phyloP scores from a whole-genome alignment of 2,329 filamentous ascomycete species.

The Aspergillus floridensis region DNA sequence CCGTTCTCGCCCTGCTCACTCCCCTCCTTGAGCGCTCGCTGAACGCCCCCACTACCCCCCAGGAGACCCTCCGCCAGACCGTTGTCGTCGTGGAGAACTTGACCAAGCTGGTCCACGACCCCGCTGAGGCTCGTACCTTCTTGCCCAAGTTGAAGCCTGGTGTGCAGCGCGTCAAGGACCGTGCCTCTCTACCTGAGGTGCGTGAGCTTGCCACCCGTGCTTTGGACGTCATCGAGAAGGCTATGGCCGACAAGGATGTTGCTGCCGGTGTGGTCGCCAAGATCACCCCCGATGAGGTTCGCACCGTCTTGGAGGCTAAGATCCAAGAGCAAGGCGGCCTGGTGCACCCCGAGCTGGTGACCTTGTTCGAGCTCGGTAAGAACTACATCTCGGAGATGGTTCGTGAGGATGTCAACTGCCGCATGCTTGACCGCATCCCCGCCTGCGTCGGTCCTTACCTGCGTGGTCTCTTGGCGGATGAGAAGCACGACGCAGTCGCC shows the following conservation, averaged over 20 bases:
- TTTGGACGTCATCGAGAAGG: conserved; percentile 83
- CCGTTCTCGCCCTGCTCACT: conserved; percentile 89
- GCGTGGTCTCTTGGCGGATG: conserved; percentile 62
- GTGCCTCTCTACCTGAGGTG: conserved; percentile 91
- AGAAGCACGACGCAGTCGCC: conserved; percentile 64
- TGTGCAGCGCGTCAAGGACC: conserved; percentile 81
- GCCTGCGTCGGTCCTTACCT: conserved; percentile 72
- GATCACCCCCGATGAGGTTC: conserved; percentile 67
- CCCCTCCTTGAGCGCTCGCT: conserved; percentile 91
- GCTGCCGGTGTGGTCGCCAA: conserved; percentile 59
- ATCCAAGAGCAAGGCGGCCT: conserved; percentile 68
- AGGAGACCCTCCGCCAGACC: conserved; percentile 93
- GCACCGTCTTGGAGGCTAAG: conserved; percentile 70
- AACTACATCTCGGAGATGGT: conserved; percentile 80
- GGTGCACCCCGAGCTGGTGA: conserved; percentile 58
- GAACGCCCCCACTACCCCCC: conserved; percentile 83
- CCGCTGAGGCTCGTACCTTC: conserved; percentile 91
- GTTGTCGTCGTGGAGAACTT: conserved; percentile 97
- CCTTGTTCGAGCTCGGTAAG: conserved; percentile 65
- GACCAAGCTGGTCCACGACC: conserved; percentile 95
- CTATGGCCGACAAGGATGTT: conserved; percentile 71
- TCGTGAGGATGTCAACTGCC: conserved; percentile 80
- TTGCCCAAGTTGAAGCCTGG: conserved; percentile 91
- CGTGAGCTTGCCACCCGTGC: conserved; percentile 83
- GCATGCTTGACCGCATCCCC: conserved; percentile 71